Percentiles rank a stretch among this genome's conserved stretches.
Evolutionary conservation across 2,329 filamentous ascomycete species (phyloP).

Genomic region (Teratosphaeria viscida): DNA sequence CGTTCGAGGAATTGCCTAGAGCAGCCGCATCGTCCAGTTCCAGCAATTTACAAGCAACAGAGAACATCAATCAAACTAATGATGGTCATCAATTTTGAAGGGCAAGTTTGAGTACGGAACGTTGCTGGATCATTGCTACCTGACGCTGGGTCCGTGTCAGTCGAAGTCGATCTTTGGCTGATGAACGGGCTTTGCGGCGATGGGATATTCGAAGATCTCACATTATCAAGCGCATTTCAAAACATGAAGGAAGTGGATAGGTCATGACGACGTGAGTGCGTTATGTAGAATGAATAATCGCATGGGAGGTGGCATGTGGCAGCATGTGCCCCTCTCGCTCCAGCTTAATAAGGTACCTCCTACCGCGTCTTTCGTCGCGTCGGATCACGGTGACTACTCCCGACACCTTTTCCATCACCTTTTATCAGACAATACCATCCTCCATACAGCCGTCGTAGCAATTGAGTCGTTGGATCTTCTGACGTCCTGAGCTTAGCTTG

Average conservation of each 20-base stretch:
- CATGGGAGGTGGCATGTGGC: background rate
- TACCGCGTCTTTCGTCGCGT: background rate
- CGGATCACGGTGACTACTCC: background rate
- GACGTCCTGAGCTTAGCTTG: constrained; percentile 7
- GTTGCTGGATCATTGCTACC: background rate
- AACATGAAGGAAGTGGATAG: background rate
- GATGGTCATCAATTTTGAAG: background rate
- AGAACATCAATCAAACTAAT: background rate
- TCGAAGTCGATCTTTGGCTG: background rate
- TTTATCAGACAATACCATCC: background rate
- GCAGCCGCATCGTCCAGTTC: background rate
- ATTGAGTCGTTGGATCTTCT: background rate
- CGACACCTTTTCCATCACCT: background rate
- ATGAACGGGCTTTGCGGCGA: background rate
- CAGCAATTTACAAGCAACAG: background rate
- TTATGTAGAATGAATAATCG: background rate
- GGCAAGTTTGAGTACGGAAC: background rate
- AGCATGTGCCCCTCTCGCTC: background rate
- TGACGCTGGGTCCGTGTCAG: background rate
- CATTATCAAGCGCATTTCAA: background rate
- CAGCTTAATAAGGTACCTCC: background rate
- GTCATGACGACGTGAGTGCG: background rate
- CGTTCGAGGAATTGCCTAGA: background rate
- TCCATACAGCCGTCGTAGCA: background rate
- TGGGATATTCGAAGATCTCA: background rate